phyloP scores from a whole-genome alignment of 1,139 yeast genomes.

The Williopsis jadinii region DNA sequence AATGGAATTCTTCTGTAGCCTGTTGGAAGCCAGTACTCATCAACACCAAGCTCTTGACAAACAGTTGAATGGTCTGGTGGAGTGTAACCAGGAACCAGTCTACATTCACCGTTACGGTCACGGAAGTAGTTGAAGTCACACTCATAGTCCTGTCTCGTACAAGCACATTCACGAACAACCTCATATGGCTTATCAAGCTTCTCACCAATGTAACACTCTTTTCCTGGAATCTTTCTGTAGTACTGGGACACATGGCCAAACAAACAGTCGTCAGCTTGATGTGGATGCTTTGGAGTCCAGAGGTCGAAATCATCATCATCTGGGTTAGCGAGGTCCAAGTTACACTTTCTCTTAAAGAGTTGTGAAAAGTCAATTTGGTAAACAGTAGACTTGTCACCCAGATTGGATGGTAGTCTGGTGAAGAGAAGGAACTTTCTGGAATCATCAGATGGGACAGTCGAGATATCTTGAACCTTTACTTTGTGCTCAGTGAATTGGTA shows the following conservation, averaged over 20 bases:
- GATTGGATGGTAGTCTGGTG: slow-evolving; percentile 30
- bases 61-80: slow-evolving; percentile 64
- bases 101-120: slow-evolving; percentile 77
- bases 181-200: slow-evolving; percentile 57
- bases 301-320: slow-evolving; percentile 66
- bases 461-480: slow-evolving; percentile 60
- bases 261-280: slow-evolving; percentile 51
- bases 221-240: slow-evolving; percentile 59
- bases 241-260: slow-evolving; percentile 85
- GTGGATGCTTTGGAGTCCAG: slow-evolving; percentile 47
- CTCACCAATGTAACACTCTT: slow-evolving; percentile 76
- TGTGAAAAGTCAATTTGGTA: slow-evolving; percentile 67
- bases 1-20: slow-evolving; percentile 73
- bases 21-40: slow-evolving; percentile 73
- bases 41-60: slow-evolving; percentile 49
- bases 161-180: slow-evolving; percentile 62
- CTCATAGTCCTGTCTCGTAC: slow-evolving; percentile 85
- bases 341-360: slow-evolving; percentile 62
- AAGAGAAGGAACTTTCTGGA: slow-evolving; percentile 66
- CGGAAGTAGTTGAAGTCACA: slow-evolving; percentile 84
- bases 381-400: slow-evolving; percentile 36
- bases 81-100: slow-evolving; percentile 62
- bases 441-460: slow-evolving; percentile 89
- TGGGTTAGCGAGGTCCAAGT: slow-evolving; percentile 51
- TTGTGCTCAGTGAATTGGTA: slow-evolving; percentile 54